Conservation (phyloP, 176 grass and related monocot species). For the Avena atlantica region DNA sequence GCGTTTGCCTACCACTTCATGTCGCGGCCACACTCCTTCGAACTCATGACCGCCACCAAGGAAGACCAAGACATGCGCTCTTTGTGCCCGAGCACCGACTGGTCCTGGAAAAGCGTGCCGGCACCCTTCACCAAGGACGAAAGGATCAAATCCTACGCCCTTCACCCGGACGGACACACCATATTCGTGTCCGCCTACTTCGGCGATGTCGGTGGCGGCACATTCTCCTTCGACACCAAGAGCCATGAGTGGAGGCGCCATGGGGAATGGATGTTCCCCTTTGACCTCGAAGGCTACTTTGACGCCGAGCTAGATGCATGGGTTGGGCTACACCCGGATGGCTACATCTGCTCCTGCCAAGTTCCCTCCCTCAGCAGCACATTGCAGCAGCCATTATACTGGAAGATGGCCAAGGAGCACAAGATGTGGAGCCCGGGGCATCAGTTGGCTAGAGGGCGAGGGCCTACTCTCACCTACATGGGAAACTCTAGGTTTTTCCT, state of each 20-base stretch:
- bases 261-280: background rate
- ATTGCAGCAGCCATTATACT: no score
- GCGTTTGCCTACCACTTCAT: background rate
- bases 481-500: slow-evolving; percentile 7
- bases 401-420: no score
- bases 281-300: background rate
- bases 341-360: background rate
- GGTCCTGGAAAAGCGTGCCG: background rate
- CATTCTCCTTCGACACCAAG: background rate
- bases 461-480: background rate
- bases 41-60: background rate
- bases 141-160: background rate
- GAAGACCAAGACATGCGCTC: background rate
- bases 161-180: background rate
- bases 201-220: background rate
- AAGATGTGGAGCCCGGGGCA: no score
- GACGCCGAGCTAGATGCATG: background rate
- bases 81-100: background rate
- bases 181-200: background rate
- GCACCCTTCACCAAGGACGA: background rate
- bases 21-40: background rate
- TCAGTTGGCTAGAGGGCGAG: background rate
- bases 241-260: background rate
- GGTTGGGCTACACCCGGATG: background rate
- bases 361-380: background rate